phyloP scores from a whole-genome alignment of 805 yeast species.

The Ogataea pignaliae region DNA sequence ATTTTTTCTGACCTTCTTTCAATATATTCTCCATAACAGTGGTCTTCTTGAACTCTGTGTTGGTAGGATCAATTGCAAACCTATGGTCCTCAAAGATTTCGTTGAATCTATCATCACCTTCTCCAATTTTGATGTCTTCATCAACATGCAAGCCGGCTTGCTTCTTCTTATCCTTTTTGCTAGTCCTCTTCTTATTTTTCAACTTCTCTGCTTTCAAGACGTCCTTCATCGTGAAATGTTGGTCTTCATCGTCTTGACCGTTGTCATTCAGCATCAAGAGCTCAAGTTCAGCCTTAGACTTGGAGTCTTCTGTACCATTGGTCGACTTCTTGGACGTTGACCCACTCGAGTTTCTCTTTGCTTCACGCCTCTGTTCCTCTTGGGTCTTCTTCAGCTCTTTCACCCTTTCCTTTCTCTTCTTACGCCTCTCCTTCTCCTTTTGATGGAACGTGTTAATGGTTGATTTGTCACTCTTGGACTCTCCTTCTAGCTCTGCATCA shows the following conservation, averaged over 20 bases:
- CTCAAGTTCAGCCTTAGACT: conserved; percentile 68
- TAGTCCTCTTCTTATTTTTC: conserved; percentile 45
- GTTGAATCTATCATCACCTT: conserved; percentile 79
- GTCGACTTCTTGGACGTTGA: conserved; percentile 12
- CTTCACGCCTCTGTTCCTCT: conserved; percentile 45
- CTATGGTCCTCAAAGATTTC: conserved; percentile 82
- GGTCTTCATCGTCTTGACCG: conserved; percentile 43
- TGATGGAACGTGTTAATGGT: conserved; percentile 77
- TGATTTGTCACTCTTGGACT: conserved; percentile 35
- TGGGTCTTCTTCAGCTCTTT: conserved; percentile 55
- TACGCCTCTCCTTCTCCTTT: conserved; percentile 90
- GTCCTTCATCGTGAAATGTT: conserved; percentile 78
- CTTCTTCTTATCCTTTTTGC: conserved; percentile 46
- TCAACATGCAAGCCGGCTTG: conserved; percentile 39
- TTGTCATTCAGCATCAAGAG: conserved; percentile 56
- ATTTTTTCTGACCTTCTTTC: conserved; percentile 64
- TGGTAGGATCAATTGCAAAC: conserved; percentile 91
- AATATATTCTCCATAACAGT: conserved; percentile 79
- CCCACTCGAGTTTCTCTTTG: conserved; percentile 24
- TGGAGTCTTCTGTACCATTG: conserved; percentile 32
- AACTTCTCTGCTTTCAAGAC: conserved; percentile 69
- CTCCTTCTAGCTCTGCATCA: conserved; percentile 37
- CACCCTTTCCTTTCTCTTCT: conserved; percentile 72
- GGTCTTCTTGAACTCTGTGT: conserved; percentile 86
- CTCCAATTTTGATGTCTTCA: conserved; percentile 54